phyloP scores from a whole-genome alignment of 345 rosid species.

The Bruguiera gymnorhiza region DNA sequence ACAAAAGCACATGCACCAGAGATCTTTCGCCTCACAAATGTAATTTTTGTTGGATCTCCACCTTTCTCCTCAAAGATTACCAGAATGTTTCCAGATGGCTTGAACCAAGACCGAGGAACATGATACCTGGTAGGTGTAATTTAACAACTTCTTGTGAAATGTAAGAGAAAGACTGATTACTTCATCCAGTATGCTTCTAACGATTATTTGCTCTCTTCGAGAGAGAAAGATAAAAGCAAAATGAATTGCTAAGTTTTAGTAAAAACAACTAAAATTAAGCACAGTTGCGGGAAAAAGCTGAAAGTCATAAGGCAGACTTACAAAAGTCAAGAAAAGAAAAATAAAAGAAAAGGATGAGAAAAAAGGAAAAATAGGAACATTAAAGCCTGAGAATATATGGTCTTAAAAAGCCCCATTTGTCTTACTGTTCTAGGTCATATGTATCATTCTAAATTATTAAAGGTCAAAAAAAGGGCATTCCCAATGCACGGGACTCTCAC shows the following conservation, averaged over 20 bases:
- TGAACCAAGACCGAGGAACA: constrained; percentile 94
- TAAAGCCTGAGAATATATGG: too few species aligned
- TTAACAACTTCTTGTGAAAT: background rate
- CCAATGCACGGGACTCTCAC: too few species aligned
- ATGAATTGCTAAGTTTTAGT: background rate
- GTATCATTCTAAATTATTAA: background rate
- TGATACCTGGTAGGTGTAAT: constrained; percentile 61
- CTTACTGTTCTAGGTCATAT: too few species aligned
- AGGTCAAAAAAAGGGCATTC: too few species aligned
- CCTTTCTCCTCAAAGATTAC: constrained; percentile 91
- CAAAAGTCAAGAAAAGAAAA: too few species aligned
- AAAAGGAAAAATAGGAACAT: too few species aligned
- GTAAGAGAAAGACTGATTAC: background rate
- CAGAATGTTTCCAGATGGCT: constrained; percentile 71
- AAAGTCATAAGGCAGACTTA: too few species aligned
- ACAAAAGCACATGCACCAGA: constrained; percentile 34
- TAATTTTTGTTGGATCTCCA: constrained; percentile 70
- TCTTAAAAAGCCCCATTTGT: too few species aligned
- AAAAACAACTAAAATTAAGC: background rate
- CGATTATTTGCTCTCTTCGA: background rate
- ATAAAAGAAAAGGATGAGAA: too few species aligned
- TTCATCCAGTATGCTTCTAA: background rate
- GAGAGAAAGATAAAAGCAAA: background rate
- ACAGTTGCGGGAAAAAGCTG: too few species aligned
- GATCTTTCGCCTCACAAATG: constrained; percentile 56